Evolutionary conservation across 495 filamentous ascomycete genomes (phyloP).

Genomic region (Penicillium dipodomyicola): DNA sequence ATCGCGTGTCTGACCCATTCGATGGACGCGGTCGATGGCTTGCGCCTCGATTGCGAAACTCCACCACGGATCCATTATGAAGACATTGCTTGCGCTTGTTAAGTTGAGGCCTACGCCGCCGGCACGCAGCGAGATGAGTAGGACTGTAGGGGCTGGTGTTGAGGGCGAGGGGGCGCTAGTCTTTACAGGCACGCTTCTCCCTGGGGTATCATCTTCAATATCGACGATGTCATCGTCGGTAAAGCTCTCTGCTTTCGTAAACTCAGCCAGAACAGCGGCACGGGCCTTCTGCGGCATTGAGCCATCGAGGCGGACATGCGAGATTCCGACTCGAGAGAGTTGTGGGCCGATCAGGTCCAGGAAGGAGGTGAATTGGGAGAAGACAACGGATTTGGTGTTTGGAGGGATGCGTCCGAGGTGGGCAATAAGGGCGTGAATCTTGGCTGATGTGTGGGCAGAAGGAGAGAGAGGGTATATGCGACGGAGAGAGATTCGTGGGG

Average conservation of each 20-base stretch:
- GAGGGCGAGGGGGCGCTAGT: conserved; percentile 29
- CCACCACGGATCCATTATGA: conserved; percentile 99
- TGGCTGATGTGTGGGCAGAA: conserved; percentile 64
- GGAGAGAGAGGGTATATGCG: conserved; percentile 70
- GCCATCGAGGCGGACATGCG: conserved; percentile 84
- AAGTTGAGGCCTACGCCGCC: conserved; percentile 94
- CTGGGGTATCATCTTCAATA: conserved; percentile 23
- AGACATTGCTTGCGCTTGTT: conserved; percentile 82
- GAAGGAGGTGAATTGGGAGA: conserved; percentile 96
- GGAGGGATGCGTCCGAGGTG: conserved; percentile 69
- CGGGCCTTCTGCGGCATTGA: conserved; percentile 84
- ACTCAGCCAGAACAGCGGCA: conserved; percentile 69
- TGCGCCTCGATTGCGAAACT: conserved; percentile 95
- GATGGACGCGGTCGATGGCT: conserved; percentile 97
- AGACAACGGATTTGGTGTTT: conserved; percentile 84
- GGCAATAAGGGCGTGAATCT: conserved; percentile 74
- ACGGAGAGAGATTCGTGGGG: conserved; percentile 73
- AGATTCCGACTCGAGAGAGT: conserved; percentile 66
- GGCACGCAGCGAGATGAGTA: conserved; percentile 82
- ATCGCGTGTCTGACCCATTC: conserved; percentile 90
- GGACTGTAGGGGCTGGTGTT: conserved; percentile 43
- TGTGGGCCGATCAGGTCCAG: conserved; percentile 84
- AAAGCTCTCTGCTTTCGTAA: conserved; percentile 50
- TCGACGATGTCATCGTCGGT: conserved; percentile 36
- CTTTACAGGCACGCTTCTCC: conserved; percentile 10